These are phyloP conservation scores for Neurospora sp. DNA, from an alignment of 495 filamentous ascomycete genomes.

Conservation along the genomic window DNA sequence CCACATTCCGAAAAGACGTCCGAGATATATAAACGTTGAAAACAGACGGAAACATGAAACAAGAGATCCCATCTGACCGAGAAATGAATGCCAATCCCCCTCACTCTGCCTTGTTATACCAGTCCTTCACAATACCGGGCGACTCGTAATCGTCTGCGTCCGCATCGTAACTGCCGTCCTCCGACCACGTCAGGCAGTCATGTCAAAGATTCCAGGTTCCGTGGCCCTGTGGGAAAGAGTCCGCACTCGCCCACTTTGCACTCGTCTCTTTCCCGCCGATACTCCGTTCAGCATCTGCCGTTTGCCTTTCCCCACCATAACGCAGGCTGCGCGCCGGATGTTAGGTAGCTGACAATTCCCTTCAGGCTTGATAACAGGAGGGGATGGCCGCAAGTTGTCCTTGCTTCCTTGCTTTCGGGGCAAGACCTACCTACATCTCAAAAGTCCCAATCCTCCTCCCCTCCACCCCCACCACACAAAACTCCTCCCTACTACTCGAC, in stretches of 20 bases:
- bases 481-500: too few relatives aligned
- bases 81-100: too few relatives aligned
- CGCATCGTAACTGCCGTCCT: slow-evolving; percentile 1
- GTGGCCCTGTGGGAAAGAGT: neutral
- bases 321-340: neutral
- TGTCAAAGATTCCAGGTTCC: neutral
- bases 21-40: too few relatives aligned
- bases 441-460: neutral
- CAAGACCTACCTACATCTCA: neutral
- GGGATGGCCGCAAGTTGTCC: too few relatives aligned
- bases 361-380: too few relatives aligned
- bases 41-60: too few relatives aligned
- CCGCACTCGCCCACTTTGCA: neutral
- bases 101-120: neutral
- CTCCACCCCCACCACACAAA: neutral
- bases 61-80: too few relatives aligned
- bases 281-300: neutral
- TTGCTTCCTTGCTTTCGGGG: too few relatives aligned
- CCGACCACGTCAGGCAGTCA: neutral
- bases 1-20: too few relatives aligned
- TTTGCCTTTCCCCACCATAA: neutral
- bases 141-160: slow-evolving; percentile 1
- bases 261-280: neutral
- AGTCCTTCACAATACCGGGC: neutral
- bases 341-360: neutral